A percentile compares a stretch with the other conserved stretches of the same genome.
phyloP scores from a whole-genome alignment of 2,329 filamentous ascomycete species.

The Xylariaceae sp. region DNA sequence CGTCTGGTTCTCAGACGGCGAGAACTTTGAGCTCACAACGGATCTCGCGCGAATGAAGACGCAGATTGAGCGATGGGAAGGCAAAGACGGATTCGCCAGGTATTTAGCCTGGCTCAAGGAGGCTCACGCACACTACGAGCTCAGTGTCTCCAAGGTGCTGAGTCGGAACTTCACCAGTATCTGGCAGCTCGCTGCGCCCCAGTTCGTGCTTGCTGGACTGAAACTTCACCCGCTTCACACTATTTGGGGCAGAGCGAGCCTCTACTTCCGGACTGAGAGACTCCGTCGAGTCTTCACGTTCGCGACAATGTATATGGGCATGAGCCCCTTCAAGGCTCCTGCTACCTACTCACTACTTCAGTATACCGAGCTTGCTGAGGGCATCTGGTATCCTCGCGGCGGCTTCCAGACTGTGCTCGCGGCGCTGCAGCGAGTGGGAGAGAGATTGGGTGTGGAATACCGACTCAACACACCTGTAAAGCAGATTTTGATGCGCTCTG shows the following conservation, averaged over 20 bases:
- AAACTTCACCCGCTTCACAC: constrained; percentile 73
- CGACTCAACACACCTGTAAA: constrained; percentile 64
- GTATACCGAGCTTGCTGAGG: constrained; percentile 77
- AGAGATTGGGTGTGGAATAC: constrained; percentile 68
- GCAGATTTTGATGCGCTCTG: constrained; percentile 58
- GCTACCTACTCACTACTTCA: constrained; percentile 77
- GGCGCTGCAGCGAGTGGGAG: constrained; percentile 67
- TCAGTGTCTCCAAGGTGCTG: constrained; percentile 70
- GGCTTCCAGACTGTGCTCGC: constrained; percentile 73
- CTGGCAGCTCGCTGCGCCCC: constrained; percentile 61
- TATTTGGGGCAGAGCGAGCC: constrained; percentile 69
- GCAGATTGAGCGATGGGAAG: constrained; percentile 76
- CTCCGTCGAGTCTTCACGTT: constrained; percentile 77
- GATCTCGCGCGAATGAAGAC: constrained; percentile 74
- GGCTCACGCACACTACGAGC: constrained; percentile 73
- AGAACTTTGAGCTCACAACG: constrained; percentile 68
- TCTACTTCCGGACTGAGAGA: constrained; percentile 74
- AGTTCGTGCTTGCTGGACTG: constrained; percentile 65
- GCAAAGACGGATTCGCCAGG: constrained; percentile 72
- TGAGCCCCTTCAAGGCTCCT: constrained; percentile 78
- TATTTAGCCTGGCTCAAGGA: constrained; percentile 72
- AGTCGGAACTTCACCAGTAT: constrained; percentile 70
- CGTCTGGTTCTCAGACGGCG: constrained; percentile 74
- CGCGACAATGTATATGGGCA: constrained; percentile 84
- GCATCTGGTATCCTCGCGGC: constrained; percentile 77